Conservation (phyloP, 352 stramenopile genomes). For the Phytophthora tubulina region DNA sequence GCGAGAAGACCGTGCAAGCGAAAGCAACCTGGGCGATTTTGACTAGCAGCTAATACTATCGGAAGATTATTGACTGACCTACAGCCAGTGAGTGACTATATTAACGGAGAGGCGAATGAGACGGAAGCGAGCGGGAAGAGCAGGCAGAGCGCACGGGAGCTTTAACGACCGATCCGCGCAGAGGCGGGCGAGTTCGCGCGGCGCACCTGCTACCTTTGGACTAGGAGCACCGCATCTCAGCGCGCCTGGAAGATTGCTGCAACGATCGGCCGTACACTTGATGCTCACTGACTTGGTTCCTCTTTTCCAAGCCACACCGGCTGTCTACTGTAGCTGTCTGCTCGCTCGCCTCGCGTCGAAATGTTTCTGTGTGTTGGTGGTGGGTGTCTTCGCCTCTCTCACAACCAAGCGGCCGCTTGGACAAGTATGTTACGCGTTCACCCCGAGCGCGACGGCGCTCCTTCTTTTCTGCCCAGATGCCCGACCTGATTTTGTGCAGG, state of each 20-base stretch:
- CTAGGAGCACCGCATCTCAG: constrained; percentile 32
- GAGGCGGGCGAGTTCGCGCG: constrained; percentile 16
- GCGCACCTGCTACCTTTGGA: constrained; percentile 48
- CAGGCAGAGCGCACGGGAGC: constrained; percentile 14
- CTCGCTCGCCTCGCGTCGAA: constrained; percentile 33
- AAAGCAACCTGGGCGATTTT: constrained; percentile 37
- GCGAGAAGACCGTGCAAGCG: constrained; percentile 22
- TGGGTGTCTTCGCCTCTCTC: constrained; percentile 27
- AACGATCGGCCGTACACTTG: constrained; percentile 34
- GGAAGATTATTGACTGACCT: constrained; percentile 45
- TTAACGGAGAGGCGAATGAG: constrained; percentile 45
- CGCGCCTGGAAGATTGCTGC: constrained; percentile 25
- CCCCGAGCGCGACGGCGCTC: constrained; percentile 79
- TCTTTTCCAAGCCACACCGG: constrained; percentile 20
- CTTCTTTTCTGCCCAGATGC: constrained; percentile 82
- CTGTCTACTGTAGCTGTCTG: constrained; percentile 22
- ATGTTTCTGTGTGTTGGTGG: constrained; percentile 39
- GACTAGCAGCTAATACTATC: constrained; percentile 49
- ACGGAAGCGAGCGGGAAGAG: constrained; percentile 33
- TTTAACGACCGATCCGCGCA: constrained; percentile 34
- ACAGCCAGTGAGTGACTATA: constrained; percentile 45
- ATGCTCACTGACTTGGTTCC: constrained; percentile 13
- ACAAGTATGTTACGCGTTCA: constrained; percentile 73
- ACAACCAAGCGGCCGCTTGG: constrained; percentile 29
- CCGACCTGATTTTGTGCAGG: constrained; percentile 61